phyloP scores from a whole-genome alignment of 495 filamentous ascomycete species.

The Sporormia fimetaria region DNA sequence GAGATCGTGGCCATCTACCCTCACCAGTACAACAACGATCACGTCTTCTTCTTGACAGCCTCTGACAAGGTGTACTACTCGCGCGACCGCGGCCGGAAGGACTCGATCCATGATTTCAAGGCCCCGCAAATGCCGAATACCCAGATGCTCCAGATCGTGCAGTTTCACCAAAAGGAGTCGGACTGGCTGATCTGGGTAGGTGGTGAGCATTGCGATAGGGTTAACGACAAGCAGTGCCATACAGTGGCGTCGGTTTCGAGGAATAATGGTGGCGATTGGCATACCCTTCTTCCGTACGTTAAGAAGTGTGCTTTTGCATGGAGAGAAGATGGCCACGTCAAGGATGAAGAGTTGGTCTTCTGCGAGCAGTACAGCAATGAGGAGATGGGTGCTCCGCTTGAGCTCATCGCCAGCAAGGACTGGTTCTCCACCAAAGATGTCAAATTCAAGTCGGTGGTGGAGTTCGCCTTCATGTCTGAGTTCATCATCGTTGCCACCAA shows the following conservation, averaged over 20 bases:
- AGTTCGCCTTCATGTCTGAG: conserved; percentile 86
- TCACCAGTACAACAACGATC: conserved; percentile 67
- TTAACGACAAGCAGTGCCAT: conserved; percentile 46
- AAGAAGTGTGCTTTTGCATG: conserved; percentile 69
- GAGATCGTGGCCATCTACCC: conserved; percentile 54
- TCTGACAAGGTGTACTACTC: conserved; percentile 63
- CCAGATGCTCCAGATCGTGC: conserved; percentile 41
- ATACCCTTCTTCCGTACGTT: conserved; percentile 53
- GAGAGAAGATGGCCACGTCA: conserved; percentile 46
- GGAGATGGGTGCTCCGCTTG: conserved; percentile 45
- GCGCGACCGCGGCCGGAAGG: conserved; percentile 51
- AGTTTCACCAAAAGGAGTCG: conserved; percentile 68
- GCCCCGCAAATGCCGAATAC: conserved; percentile 42
- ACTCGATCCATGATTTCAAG: conserved; percentile 53
- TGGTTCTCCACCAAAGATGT: conserved; percentile 53
- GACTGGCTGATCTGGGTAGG: conserved; percentile 92
- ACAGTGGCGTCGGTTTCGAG: conserved; percentile 55
- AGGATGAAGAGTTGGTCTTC: conserved; percentile 59
- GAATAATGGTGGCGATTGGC: conserved; percentile 70
- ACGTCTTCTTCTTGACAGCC: conserved; percentile 71
- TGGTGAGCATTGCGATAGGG: conserved; percentile 42
- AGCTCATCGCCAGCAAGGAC: conserved; percentile 61
- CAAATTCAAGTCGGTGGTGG: conserved; percentile 56
- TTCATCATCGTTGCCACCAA: conserved; percentile 83
- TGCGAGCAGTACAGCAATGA: conserved; percentile 66